Percentiles rank a stretch among this genome's conserved stretches.
Evolutionary conservation across 2,329 filamentous ascomycete genomes (phyloP).

Genomic region (Colletotrichum liriopes): DNA sequence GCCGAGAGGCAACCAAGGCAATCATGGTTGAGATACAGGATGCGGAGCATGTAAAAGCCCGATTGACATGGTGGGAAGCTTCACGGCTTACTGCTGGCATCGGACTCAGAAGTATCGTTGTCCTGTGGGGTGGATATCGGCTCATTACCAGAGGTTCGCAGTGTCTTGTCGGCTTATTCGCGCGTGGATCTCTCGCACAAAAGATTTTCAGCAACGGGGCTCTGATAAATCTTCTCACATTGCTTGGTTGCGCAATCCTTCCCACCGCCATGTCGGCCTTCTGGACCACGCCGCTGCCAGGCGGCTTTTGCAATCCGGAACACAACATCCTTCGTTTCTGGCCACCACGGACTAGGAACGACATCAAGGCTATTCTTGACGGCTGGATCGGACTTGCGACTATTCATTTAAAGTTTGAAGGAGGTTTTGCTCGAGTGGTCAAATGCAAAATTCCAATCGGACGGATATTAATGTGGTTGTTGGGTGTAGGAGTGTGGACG

Average conservation of each 20-base stretch:
- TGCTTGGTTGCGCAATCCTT: not conserved
- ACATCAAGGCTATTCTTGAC: conserved; percentile 20
- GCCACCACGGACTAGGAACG: conserved; percentile 20
- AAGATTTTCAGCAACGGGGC: not conserved
- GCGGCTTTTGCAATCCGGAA: not conserved
- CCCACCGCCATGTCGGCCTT: conserved; percentile 12
- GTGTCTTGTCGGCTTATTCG: not conserved
- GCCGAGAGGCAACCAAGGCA: not conserved
- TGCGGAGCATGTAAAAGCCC: not conserved
- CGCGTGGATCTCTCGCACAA: not conserved
- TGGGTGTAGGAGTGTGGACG: conserved; percentile 9
- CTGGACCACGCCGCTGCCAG: not conserved
- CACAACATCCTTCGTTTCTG: conserved; percentile 10
- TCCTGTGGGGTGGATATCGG: not conserved
- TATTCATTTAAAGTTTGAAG: not conserved
- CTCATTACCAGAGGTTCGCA: not conserved
- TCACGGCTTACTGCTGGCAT: not conserved
- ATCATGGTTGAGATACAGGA: not conserved
- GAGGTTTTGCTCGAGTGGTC: not conserved
- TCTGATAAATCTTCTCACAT: not conserved
- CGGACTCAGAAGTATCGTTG: not conserved
- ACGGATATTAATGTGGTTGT: not conserved
- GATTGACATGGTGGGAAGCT: not conserved
- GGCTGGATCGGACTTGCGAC: not conserved
- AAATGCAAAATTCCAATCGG: not conserved